Conservation (phyloP, 495 filamentous ascomycete species). For the Cercophora samala region DNA sequence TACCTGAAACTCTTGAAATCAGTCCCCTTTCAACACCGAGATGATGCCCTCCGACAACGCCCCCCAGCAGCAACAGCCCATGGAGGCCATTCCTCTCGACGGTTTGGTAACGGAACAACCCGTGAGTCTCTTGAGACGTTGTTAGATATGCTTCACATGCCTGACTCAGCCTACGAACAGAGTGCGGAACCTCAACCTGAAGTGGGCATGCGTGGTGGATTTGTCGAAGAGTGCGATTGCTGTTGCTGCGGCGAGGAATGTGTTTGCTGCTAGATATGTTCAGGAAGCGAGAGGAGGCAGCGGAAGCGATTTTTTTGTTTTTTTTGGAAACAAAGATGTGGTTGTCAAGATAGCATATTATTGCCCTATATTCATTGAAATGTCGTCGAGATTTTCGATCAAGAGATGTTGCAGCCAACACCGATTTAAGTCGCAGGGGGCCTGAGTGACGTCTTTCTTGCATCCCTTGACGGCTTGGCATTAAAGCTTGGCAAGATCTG, state of each 20-base stretch:
- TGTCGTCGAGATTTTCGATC: background rate
- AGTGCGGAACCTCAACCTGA: conserved; percentile 32
- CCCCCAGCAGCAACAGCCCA: conserved; percentile 30
- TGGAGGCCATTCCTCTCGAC: conserved; percentile 27
- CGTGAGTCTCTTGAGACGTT: conserved; percentile 16
- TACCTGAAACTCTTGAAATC: background rate
- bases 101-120: conserved; percentile 29
- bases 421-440: background rate
- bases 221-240: conserved; percentile 32
- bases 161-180: background rate
- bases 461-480: conserved; percentile 36
- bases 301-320: conserved; percentile 4
- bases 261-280: conserved; percentile 25
- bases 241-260: conserved; percentile 31
- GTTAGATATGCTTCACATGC: background rate
- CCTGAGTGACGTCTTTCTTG: conserved; percentile 15
- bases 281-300: conserved; percentile 1
- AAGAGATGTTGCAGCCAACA: conserved; percentile 9
- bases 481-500: conserved; percentile 20
- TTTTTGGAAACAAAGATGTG: background rate
- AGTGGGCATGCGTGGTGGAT: conserved; percentile 32
- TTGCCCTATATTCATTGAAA: background rate
- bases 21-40: background rate
- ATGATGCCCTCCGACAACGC: conserved; percentile 29
- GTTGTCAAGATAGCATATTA: background rate